Evolutionary conservation across 2,329 filamentous ascomycete genomes (phyloP).

Genomic region (Cladophialophora bantiana): DNA sequence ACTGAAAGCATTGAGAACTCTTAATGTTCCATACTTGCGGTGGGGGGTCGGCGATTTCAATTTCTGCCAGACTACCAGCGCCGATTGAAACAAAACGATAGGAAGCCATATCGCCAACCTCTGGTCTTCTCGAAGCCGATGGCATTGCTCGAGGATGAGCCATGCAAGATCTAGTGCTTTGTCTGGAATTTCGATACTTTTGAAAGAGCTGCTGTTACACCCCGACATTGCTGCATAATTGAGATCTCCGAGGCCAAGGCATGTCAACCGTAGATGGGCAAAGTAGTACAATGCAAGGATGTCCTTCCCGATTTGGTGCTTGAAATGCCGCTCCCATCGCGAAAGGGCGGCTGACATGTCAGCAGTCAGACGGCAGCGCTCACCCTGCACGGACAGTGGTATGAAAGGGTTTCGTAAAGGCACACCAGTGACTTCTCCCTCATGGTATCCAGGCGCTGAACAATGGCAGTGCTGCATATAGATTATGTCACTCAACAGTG

Average conservation of each 20-base stretch:
- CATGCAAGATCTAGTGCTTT: conserved; percentile 25
- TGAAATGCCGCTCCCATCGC: conserved; percentile 20
- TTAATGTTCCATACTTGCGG: not conserved
- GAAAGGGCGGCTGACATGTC: conserved; percentile 12
- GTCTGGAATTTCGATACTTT: conserved; percentile 7
- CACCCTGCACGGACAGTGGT: conserved; percentile 13
- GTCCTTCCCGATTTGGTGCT: conserved; percentile 14
- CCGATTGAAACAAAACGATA: conserved; percentile 14
- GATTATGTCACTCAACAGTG: conserved; percentile 20
- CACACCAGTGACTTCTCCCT: not conserved
- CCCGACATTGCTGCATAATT: not conserved
- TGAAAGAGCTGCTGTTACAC: not conserved
- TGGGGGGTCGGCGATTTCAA: not conserved
- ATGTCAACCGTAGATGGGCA: conserved; percentile 16
- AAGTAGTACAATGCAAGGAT: conserved; percentile 27
- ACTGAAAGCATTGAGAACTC: not conserved
- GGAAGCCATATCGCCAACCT: conserved; percentile 23
- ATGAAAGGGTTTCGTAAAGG: conserved; percentile 13
- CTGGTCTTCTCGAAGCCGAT: not conserved
- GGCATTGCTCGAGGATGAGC: conserved; percentile 22
- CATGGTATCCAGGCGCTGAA: not conserved
- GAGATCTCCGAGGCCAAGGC: conserved; percentile 12
- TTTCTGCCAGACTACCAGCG: conserved; percentile 23
- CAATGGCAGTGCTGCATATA: conserved; percentile 21
- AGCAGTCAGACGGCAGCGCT: conserved; percentile 15